A percentile compares a stretch with the other conserved stretches of the same genome.
Evolutionary conservation across 176 grass and related monocot genomes (phyloP).

Genomic region (Oryza glumipatula): DNA sequence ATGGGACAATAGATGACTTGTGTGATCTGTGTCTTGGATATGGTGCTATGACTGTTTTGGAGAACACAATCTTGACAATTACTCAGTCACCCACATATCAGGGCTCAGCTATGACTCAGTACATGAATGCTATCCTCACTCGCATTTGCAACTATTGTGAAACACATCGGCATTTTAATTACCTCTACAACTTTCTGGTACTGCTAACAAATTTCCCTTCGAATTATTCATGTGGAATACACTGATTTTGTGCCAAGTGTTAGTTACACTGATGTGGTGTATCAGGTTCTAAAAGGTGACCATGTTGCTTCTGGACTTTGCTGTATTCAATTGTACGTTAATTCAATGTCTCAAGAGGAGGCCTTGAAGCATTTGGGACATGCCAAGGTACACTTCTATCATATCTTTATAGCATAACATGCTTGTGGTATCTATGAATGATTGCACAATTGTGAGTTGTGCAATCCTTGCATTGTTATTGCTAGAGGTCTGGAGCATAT

Average conservation of each 20-base stretch:
- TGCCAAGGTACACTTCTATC: slow-evolving; percentile 63
- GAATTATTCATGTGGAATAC: slow-evolving; percentile 20
- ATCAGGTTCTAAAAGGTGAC: slow-evolving; percentile 90
- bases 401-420: slow-evolving; percentile 22
- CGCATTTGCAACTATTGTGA: slow-evolving; percentile 96
- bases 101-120: slow-evolving; percentile 61
- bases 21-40: slow-evolving; percentile 90
- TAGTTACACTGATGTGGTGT: slow-evolving; percentile 29
- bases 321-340: slow-evolving; percentile 92
- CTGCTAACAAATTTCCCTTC: slow-evolving; percentile 21
- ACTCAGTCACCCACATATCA: slow-evolving; percentile 59
- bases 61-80: slow-evolving; percentile 64
- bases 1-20: slow-evolving; percentile 92
- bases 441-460: background rate
- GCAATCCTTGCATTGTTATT: slow-evolving; percentile 13
- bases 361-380: slow-evolving; percentile 89
- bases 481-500: slow-evolving; percentile 16
- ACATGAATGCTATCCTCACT: slow-evolving; percentile 72
- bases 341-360: slow-evolving; percentile 92
- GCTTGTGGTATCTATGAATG: slow-evolving; percentile 34
- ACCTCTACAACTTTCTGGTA: slow-evolving; percentile 98
- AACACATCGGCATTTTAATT: slow-evolving; percentile 97
- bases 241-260: slow-evolving; percentile 31
- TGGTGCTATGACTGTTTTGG: slow-evolving; percentile 83
- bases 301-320: slow-evolving; percentile 94